Conservation (phyloP, 2,329 filamentous ascomycete genomes). For the Colletotrichum sp. region DNA sequence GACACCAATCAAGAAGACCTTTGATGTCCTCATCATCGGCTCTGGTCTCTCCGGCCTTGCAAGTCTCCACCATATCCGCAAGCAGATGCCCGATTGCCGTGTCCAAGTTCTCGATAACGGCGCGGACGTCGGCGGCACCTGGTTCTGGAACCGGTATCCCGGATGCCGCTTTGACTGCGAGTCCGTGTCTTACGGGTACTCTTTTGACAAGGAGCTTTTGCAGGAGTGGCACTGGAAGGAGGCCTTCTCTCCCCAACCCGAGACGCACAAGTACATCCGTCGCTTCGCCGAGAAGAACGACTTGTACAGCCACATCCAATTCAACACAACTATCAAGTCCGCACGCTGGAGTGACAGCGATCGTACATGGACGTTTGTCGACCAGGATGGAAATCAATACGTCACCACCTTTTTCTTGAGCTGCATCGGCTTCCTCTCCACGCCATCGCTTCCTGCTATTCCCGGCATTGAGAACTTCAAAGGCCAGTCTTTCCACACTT, state of each 20-base stretch:
- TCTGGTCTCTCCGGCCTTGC: conserved; percentile 8
- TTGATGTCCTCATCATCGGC: conserved; percentile 4
- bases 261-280: neutral
- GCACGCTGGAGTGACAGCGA: neutral
- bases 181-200: neutral
- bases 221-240: conserved; percentile 8
- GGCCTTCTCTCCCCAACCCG: neutral
- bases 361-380: neutral
- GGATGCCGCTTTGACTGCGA: conserved; percentile 58
- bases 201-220: neutral
- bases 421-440: conserved; percentile 26
- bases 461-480: conserved; percentile 24
- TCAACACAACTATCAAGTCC: neutral
- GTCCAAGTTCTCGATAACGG: conserved; percentile 38
- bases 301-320: neutral
- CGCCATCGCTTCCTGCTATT: conserved; percentile 37
- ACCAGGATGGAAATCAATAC: neutral
- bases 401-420: neutral
- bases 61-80: conserved; percentile 9
- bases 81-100: neutral
- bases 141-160: conserved; percentile 56
- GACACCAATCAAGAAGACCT: neutral
- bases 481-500: conserved; percentile 23
- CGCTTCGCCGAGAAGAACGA: neutral
- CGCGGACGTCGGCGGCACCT: conserved; percentile 52